These are phyloP conservation scores for Ophiocordyceps camponoti-saundersi DNA, from an alignment of 2,329 filamentous ascomycete genomes.

Conservation along the genomic window DNA sequence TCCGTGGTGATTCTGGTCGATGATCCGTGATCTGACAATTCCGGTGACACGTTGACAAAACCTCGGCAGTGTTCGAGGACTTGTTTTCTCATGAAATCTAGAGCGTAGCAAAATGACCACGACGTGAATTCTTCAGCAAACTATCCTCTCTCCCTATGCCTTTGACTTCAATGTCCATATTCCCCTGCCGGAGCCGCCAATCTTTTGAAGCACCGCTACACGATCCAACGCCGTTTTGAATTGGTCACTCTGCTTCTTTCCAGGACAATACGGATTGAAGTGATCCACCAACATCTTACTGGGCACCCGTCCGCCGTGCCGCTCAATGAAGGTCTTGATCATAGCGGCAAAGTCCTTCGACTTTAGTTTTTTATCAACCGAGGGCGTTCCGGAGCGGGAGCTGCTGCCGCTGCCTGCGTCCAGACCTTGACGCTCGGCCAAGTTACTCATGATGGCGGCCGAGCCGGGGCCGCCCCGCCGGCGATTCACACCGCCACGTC, in stretches of 20 bases:
- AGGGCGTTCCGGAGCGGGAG: slow-evolving; percentile 28
- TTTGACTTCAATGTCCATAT: slow-evolving; percentile 33
- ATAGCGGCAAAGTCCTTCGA: slow-evolving; percentile 49
- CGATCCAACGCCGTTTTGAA: slow-evolving; percentile 68
- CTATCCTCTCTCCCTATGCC: slow-evolving; percentile 6
- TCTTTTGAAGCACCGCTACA: slow-evolving; percentile 55
- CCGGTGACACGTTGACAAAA: too few relatives aligned
- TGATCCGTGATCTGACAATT: neutral
- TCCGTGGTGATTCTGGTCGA: slow-evolving; percentile 19
- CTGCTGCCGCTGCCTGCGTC: slow-evolving; percentile 22
- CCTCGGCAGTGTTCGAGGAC: too few relatives aligned
- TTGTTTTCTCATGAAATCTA: too few relatives aligned
- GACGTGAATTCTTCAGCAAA: too few relatives aligned
- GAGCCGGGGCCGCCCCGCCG: slow-evolving; percentile 36
- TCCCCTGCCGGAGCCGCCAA: slow-evolving; percentile 31
- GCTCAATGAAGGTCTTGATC: slow-evolving; percentile 64
- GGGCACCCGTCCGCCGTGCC: slow-evolving; percentile 61
- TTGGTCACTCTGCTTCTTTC: slow-evolving; percentile 50
- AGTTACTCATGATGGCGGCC: slow-evolving; percentile 34
- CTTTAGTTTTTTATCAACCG: slow-evolving; percentile 21
- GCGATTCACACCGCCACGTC: slow-evolving; percentile 43
- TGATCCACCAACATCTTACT: slow-evolving; percentile 81
- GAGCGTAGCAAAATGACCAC: too few relatives aligned
- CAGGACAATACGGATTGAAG: slow-evolving; percentile 61
- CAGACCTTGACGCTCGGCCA: slow-evolving; percentile 39